Evolutionary conservation across 345 rosid genomes (phyloP), one percentile per base, ranked within the genome.

Genomic region (Litchi chinensis): DNA sequence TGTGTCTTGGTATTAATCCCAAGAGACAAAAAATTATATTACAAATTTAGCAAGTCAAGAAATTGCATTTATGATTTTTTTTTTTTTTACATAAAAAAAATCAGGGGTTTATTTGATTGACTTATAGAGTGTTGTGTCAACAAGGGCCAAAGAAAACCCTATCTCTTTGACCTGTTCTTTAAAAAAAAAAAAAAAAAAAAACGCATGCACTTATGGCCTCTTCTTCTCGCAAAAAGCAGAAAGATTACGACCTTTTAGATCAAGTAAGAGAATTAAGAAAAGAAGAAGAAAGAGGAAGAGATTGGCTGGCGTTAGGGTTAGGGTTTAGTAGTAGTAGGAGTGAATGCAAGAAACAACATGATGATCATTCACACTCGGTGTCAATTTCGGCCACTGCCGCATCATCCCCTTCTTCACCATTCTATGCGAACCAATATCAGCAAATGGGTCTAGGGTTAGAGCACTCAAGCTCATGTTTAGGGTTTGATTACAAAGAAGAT

Each of bases 301-400:
- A 82, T 41, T 85, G 85, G 85, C 83, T 85, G 40, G 67, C 80
- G 74, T 32, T 85, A 84, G 87, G 84, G 73, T 80, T 83, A 79
- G 83, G 79, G 67, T 75, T 77, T 71, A 63, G 76, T 65, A 65
- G 21, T 32, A 32, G 1, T 32, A 32, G 37, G 37, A 21, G 18
- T n/a, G 76, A 68, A 66, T 48, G 70, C 28, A 71, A 57, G 68
- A 83, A 75, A 60, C 71, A 60, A 70, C 60, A 40, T 32, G 12
- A 56, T 41, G 57, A 71, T 32, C 67, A 70, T 74, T 48, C 68
- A 13, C 40, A 74, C 77, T 65, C 79, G 2, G 37, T 32, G 68
- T 67, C 71, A 18, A 46, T 62, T 74, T 16, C 64, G n/a, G 60
- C 65, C 18, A 56, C 75, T 48, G 46, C 7, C 18, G 65, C 79